These are phyloP conservation scores for Dovyalis caffra DNA, from an alignment of 345 rosid genomes.

Conservation along the genomic window DNA sequence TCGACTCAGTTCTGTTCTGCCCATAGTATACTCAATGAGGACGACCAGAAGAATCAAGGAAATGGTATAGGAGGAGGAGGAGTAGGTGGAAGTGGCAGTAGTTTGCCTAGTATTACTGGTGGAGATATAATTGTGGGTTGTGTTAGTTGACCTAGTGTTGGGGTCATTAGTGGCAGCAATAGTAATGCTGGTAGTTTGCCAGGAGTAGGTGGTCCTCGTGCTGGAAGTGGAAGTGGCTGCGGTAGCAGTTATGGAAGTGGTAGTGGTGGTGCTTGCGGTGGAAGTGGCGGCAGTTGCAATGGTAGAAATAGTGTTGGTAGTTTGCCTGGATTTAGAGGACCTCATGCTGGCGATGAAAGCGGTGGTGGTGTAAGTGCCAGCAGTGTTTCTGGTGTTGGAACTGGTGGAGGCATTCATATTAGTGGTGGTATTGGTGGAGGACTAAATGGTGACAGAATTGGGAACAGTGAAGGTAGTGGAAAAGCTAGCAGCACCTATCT, in stretches of 20 bases:
- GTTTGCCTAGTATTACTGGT: background rate
- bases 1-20: background rate
- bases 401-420: too few species aligned
- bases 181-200: background rate
- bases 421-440: too few species aligned
- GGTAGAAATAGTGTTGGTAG: background rate
- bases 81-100: background rate
- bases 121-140: too few species aligned
- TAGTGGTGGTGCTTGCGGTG: background rate
- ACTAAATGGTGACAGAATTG: too few species aligned
- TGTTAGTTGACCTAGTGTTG: too few species aligned
- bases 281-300: background rate
- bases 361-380: background rate
- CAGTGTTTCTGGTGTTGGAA: background rate
- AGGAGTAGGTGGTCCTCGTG: background rate
- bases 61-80: background rate
- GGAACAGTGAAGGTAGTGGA: too few species aligned
- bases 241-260: background rate
- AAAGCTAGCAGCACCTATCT: too few species aligned
- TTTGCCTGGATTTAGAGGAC: background rate
- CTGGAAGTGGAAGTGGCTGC: background rate
- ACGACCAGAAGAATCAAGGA: conserved; percentile 2
- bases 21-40: background rate
- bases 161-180: too few species aligned
- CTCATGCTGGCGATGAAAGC: background rate